Percentiles rank a stretch among this genome's conserved stretches.
Evolutionary conservation across 2,329 filamentous ascomycete species (phyloP).

Genomic region (Cercospora citrullina): DNA sequence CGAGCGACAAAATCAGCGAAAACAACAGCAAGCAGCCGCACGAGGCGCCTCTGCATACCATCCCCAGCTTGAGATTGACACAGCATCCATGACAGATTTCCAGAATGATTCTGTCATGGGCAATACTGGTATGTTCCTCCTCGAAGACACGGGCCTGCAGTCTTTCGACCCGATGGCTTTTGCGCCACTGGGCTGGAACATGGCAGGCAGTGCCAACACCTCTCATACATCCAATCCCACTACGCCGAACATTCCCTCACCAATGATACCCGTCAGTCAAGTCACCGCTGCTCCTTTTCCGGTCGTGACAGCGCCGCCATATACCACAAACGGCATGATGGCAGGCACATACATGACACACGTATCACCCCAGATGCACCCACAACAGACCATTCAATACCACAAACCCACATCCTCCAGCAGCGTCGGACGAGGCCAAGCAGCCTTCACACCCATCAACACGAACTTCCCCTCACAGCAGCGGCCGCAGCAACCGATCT

Average conservation of each 20-base stretch:
- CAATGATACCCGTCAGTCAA: constrained; percentile 33
- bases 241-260: constrained; percentile 28
- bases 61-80: constrained; percentile 26
- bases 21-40: constrained; percentile 20
- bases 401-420: constrained; percentile 10
- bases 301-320: constrained; percentile 31
- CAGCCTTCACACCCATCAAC: constrained; percentile 31
- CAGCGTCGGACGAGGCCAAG: constrained; percentile 10
- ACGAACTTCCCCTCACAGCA: constrained; percentile 20
- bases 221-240: constrained; percentile 25
- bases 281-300: constrained; percentile 38
- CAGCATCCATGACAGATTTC: constrained; percentile 32
- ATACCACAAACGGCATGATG: constrained; percentile 21
- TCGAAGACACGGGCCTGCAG: constrained; percentile 50
- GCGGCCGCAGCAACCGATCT: constrained; percentile 7
- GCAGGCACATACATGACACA: constrained; percentile 30
- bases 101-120: constrained; percentile 48
- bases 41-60: constrained; percentile 21
- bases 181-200: constrained; percentile 34
- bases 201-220: constrained; percentile 30
- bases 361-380: constrained; percentile 31
- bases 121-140: constrained; percentile 49
- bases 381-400: constrained; percentile 16
- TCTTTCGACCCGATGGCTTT: constrained; percentile 30
- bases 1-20: constrained; percentile 21